Evolutionary conservation across 805 yeast genomes (phyloP), one percentile per base, ranked within the genome.

Genomic region (Helenozyma baotianmanensis): DNA sequence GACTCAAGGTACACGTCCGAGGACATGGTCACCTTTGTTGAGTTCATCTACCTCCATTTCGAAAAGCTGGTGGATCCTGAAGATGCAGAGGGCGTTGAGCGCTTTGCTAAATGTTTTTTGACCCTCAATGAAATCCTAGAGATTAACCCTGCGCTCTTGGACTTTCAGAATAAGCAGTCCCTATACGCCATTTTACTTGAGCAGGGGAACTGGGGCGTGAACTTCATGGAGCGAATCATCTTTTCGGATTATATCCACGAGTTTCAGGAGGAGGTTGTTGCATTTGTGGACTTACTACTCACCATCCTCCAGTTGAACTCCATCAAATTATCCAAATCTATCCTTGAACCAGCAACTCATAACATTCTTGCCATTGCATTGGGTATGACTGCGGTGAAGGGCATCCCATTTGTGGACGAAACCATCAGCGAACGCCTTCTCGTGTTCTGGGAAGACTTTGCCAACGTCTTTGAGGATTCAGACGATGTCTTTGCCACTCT

Each of bases 371-470:
- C 70, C 13, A 64, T 74, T 16, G 53, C 82, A 13, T 39, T 80
- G 12, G 64, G 64, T 32, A 50, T 83, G 31, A 75, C 88, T 0
- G 67, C 71, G 37, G 69, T 71, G 32, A 78, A 80, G 1, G 75
- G 80, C 3, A 40, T 54, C 5, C 82, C 92, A 0, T 64, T 78
- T 3, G 45, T 63, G 1, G 82, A 82, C 23, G 94, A 83, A 52
- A 53, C 56, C 11, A 61, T 80, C 6, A 61, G 68, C 31, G 71
- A 63, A 13, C 58, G 60, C 36, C 68, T 82, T 48, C 63, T 80
- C 7, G 73, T 75, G 21, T 80, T 83, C 48, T 84, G 94, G 94
- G 68, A 72, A 30, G 80, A 78, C 33, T 56, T 82, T 21, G 72
- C 78, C 6, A 87, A 80, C 36, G 60, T 69, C 1, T 75, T 72